Evolutionary conservation across 2,329 filamentous ascomycete genomes (phyloP).

Genomic region (Alternaria sp.): DNA sequence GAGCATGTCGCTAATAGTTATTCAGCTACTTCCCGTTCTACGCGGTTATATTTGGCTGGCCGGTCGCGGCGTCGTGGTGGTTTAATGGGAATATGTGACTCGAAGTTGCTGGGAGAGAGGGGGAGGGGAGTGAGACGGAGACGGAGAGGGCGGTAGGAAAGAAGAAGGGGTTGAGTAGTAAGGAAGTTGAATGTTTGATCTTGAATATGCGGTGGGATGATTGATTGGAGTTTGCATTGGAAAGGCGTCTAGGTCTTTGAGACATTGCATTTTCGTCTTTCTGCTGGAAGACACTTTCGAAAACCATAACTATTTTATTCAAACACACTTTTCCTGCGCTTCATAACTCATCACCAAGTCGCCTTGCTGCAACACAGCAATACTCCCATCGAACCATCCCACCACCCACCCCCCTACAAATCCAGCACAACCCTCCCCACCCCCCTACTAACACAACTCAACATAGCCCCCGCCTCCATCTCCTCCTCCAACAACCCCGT

Average conservation of each 20-base stretch:
- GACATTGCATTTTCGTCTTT: neutral
- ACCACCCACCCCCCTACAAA: slow-evolving; percentile 16
- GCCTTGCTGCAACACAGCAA: accelerated
- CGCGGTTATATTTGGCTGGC: slow-evolving; percentile 42
- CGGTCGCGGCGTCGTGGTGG: slow-evolving; percentile 32
- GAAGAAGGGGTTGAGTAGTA: slow-evolving; percentile 15
- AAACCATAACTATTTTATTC: neutral
- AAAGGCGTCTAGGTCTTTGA: neutral
- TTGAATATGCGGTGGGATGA: slow-evolving; percentile 42
- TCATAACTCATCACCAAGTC: too few relatives aligned
- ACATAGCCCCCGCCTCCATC: slow-evolving; percentile 39
- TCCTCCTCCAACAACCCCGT: slow-evolving; percentile 47
- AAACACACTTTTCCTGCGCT: accelerated
- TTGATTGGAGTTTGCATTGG: slow-evolving; percentile 7
- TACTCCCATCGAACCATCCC: neutral
- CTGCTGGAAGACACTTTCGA: neutral
- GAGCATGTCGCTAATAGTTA: neutral
- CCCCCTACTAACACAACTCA: slow-evolving; percentile 49
- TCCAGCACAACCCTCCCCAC: slow-evolving; percentile 44
- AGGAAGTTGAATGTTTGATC: slow-evolving; percentile 33
- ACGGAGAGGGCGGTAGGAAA: neutral
- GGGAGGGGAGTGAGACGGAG: neutral
- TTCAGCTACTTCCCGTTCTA: slow-evolving; percentile 40
- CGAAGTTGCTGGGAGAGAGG: slow-evolving; percentile 18
- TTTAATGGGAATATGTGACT: slow-evolving; percentile 44